Evolutionary conservation across 306 rosid species (phyloP), one percentile per base, ranked within the genome.

Genomic region (Glycyrrhiza uralensis): DNA sequence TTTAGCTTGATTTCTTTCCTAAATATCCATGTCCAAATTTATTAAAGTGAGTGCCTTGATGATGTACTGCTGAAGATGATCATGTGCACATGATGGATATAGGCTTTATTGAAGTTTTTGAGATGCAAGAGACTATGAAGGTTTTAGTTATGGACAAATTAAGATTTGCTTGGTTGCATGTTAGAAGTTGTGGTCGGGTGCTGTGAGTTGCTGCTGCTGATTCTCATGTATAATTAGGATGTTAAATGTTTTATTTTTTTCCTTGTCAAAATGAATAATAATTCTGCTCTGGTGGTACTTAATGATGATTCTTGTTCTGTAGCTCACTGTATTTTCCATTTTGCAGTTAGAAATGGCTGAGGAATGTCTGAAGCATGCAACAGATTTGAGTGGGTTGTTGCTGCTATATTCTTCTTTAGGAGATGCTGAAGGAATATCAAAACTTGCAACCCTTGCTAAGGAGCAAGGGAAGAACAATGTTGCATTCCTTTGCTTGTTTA

Each of bases 391-490:
- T 84, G 99, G 99, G 19, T 83, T 95, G 79, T 76, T 95, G 75
- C 85, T 95, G 72, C 90, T 95, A 5, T 95, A 95, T 85, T 95
- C 99, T 84, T 95, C 99, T 84, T 83, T 95, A 51, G 99, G 99
- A 46, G 99, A 95, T 81, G 96, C 96, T 28, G 97, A 88, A 81
- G 99, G 99, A 80, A 89, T 95, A 76, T 86, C 87, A 35, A 70
- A 76, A 47, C 97, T 95, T 81, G 96, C 96, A 71, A 75, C 77
- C 64, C 89, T 89, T 79, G 97, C 99, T 46, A 95, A 89, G 80
- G 96, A 89, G 73, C 99, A 91, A 75, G 99, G 99, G 77, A 95
- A 95, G 86, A 95, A 95, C 81, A 95, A 95, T 74, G 99, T 95
- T 46, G 92, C 99, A 35, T 95, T 85, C 84, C 96, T 95, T 62